phyloP scores from a whole-genome alignment of 495 filamentous ascomycete species.

The Friedmanniomyces endolithicus region DNA sequence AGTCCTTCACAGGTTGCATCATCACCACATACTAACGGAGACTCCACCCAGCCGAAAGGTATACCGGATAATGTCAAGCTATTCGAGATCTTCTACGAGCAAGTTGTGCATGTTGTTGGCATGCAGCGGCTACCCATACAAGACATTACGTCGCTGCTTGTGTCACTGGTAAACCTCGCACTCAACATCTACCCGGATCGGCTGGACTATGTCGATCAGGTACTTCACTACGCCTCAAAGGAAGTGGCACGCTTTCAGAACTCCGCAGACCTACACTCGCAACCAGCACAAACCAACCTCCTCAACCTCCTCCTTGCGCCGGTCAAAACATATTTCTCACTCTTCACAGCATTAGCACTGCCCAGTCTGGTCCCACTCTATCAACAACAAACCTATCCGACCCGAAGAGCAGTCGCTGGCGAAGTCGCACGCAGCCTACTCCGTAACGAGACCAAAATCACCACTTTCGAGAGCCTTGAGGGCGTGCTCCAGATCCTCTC shows the following conservation, averaged over 20 bases:
- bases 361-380: slow-evolving; percentile 84
- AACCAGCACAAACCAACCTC: slow-evolving; percentile 74
- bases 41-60: slow-evolving; percentile 47
- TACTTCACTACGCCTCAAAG: slow-evolving; percentile 73
- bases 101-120: slow-evolving; percentile 85
- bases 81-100: slow-evolving; percentile 95
- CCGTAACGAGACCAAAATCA: slow-evolving; percentile 64
- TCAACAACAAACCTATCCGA: slow-evolving; percentile 85
- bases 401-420: slow-evolving; percentile 76
- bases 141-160: slow-evolving; percentile 83
- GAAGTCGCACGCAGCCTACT: slow-evolving; percentile 71
- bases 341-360: slow-evolving; percentile 85
- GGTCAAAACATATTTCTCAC: slow-evolving; percentile 74
- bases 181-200: slow-evolving; percentile 89
- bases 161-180: slow-evolving; percentile 83
- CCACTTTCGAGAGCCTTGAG: slow-evolving; percentile 65
- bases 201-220: slow-evolving; percentile 90
- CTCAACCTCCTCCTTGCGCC: slow-evolving; percentile 78
- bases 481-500: slow-evolving; percentile 77
- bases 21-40: slow-evolving; percentile 22
- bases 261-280: slow-evolving; percentile 85
- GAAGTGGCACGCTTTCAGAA: slow-evolving; percentile 85
- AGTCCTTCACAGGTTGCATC: slow-evolving; percentile 16
- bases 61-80: slow-evolving; percentile 78
- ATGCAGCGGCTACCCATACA: slow-evolving; percentile 83